phyloP scores from a whole-genome alignment of 2,329 filamentous ascomycete genomes.

The Tolypocladium ophioglossoides region DNA sequence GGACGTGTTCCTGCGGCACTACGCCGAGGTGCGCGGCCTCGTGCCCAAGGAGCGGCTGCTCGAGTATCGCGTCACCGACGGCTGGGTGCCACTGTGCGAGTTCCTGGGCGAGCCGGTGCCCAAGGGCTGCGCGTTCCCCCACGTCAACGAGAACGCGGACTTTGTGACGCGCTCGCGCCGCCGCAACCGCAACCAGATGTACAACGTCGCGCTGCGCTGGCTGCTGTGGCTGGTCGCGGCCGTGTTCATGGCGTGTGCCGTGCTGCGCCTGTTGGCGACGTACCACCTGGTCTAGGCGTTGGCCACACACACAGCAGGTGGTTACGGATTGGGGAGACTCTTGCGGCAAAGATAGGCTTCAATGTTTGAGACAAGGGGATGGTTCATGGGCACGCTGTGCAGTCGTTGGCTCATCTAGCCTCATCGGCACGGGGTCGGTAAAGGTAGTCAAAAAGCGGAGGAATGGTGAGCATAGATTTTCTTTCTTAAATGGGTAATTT shows the following conservation, averaged over 20 bases:
- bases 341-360: neutral
- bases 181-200: conserved; percentile 23
- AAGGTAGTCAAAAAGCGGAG: neutral
- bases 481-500: neutral
- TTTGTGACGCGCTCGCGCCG: conserved; percentile 21
- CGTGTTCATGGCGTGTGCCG: conserved; percentile 6
- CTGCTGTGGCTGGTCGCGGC: conserved; percentile 7
- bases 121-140: conserved; percentile 21
- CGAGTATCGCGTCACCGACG: conserved; percentile 22
- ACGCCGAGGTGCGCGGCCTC: conserved; percentile 20
- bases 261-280: neutral
- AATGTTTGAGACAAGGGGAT: neutral
- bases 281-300: neutral
- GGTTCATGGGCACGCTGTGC: neutral
- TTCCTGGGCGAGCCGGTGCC: conserved; percentile 24
- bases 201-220: conserved; percentile 20
- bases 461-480: neutral
- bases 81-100: conserved; percentile 26
- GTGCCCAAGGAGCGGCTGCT: conserved; percentile 20
- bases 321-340: neutral
- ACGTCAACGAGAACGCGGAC: conserved; percentile 23
- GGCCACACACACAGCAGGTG: neutral
- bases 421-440: neutral
- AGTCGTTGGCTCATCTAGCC: neutral
- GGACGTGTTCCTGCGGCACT: conserved; percentile 41